Evolutionary conservation across 371 early-diverging fungal species (phyloP).

Genomic region (Mucor mucedo): DNA sequence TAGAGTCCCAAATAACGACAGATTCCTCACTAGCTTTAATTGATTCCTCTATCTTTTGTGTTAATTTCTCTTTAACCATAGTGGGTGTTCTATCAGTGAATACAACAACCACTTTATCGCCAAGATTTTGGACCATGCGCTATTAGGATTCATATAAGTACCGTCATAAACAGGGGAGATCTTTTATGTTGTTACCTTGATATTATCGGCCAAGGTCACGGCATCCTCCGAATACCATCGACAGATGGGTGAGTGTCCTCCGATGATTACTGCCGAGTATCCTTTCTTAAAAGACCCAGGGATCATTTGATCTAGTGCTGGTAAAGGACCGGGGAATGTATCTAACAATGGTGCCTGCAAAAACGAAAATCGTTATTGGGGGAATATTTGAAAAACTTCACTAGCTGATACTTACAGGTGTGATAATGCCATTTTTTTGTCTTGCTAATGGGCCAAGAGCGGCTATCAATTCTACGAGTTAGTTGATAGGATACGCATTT

Average conservation of each 20-base stretch:
- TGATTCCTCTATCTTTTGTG: slow-evolving; percentile 23
- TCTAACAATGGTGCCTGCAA: slow-evolving; percentile 30
- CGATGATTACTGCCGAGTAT: slow-evolving; percentile 37
- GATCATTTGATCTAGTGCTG: slow-evolving; percentile 3
- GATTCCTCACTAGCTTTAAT: background rate
- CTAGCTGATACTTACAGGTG: slow-evolving; percentile 26
- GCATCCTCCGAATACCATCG: slow-evolving; percentile 58
- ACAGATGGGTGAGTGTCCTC: slow-evolving; percentile 46
- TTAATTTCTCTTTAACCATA: slow-evolving; percentile 26
- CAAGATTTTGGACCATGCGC: slow-evolving; percentile 43
- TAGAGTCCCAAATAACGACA: slow-evolving; percentile 43
- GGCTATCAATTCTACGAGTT: slow-evolving; percentile 19
- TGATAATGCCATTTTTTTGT: slow-evolving; percentile 50
- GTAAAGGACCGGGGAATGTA: background rate
- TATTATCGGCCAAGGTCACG: slow-evolving; percentile 33
- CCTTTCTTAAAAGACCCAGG: slow-evolving; percentile 11
- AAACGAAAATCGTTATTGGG: background rate
- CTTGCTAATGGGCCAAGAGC: slow-evolving; percentile 47
- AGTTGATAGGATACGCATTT: background rate
- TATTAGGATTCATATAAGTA: slow-evolving; percentile 6
- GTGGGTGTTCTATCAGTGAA: slow-evolving; percentile 49
- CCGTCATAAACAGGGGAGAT: background rate
- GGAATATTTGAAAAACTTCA: background rate
- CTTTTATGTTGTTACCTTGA: slow-evolving; percentile 31
- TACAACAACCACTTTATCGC: slow-evolving; percentile 34